Conservation (phyloP, 2,329 filamentous ascomycete genomes). For the Colletotrichum acutatum region DNA sequence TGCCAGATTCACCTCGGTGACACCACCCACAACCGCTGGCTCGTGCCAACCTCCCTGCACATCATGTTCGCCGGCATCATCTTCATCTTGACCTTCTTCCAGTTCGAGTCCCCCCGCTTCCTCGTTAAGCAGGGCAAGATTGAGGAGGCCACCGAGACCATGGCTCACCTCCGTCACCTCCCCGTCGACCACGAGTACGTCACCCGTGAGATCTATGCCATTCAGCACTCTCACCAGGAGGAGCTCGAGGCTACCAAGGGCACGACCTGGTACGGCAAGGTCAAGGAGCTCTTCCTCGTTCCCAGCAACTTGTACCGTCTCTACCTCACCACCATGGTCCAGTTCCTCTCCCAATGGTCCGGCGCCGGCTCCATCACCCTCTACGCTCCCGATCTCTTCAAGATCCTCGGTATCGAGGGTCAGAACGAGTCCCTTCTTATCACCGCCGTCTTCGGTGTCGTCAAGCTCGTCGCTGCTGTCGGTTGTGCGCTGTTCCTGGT, state of each 20-base stretch:
- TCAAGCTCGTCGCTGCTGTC: slow-evolving; percentile 76
- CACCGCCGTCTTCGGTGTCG: slow-evolving; percentile 79
- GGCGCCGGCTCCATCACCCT: slow-evolving; percentile 80
- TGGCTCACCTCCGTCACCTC: slow-evolving; percentile 70
- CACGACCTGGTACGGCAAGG: slow-evolving; percentile 69
- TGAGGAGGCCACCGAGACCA: slow-evolving; percentile 66
- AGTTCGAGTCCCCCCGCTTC: slow-evolving; percentile 77
- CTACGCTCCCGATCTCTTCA: slow-evolving; percentile 80
- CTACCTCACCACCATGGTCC: slow-evolving; percentile 74
- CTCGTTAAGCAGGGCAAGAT: slow-evolving; percentile 72
- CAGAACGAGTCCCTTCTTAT: slow-evolving; percentile 76
- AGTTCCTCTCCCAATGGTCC: slow-evolving; percentile 80
- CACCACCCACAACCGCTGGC: slow-evolving; percentile 61
- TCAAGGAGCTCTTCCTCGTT: slow-evolving; percentile 76
- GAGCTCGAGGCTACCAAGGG: slow-evolving; percentile 79
- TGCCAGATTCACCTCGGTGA: slow-evolving; percentile 60
- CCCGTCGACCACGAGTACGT: slow-evolving; percentile 70
- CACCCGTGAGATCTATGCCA: slow-evolving; percentile 69
- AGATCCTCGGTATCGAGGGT: slow-evolving; percentile 75
- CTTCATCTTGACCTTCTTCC: slow-evolving; percentile 74
- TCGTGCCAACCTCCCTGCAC: slow-evolving; percentile 79
- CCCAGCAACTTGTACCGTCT: slow-evolving; percentile 79
- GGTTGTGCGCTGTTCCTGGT: slow-evolving; percentile 82
- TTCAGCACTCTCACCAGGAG: slow-evolving; percentile 73
- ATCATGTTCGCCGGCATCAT: slow-evolving; percentile 82